Conservation (phyloP, 2,329 filamentous ascomycete species). For the Fusarium sororula region DNA sequence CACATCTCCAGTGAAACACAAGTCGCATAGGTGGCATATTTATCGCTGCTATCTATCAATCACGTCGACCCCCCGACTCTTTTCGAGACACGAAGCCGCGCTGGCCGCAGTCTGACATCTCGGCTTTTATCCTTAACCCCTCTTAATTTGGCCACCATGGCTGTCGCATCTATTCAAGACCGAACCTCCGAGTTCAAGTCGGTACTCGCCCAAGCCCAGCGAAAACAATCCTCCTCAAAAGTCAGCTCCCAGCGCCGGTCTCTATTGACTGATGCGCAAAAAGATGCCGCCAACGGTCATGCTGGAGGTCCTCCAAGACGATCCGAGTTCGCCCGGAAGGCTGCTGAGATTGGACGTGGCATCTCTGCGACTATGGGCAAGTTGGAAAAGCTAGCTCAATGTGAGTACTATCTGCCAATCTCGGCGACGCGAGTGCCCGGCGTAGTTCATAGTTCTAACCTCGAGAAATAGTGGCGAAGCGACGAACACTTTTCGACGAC, state of each 20-base stretch:
- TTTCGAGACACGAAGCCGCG: conserved; percentile 44
- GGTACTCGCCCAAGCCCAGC: conserved; percentile 87
- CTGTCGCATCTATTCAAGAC: conserved; percentile 87
- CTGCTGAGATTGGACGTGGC: conserved; percentile 89
- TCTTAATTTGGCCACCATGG: conserved; percentile 56
- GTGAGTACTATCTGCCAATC: conserved; percentile 54
- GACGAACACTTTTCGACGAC: conserved; percentile 97
- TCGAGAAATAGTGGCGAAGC: conserved; percentile 75
- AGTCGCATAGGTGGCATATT: conserved; percentile 16
- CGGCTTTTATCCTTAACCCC: conserved; percentile 22
- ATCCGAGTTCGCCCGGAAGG: conserved; percentile 92
- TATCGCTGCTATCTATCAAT: not conserved
- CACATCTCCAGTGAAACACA: conserved; percentile 1
- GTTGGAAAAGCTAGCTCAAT: conserved; percentile 88
- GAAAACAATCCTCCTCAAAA: conserved; percentile 79
- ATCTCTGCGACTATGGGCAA: conserved; percentile 95
- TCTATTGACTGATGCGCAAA: conserved; percentile 78
- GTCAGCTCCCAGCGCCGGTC: conserved; percentile 82
- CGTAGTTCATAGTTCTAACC: conserved; percentile 10
- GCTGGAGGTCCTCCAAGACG: conserved; percentile 63
- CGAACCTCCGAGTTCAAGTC: conserved; percentile 95
- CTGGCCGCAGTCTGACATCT: conserved; percentile 47
- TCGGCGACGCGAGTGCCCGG: not conserved
- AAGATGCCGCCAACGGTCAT: conserved; percentile 65
- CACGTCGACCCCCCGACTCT: not conserved